phyloP scores from a whole-genome alignment of 1,284 basidiomycete species.

The Tetrapyrgos nigripes region DNA sequence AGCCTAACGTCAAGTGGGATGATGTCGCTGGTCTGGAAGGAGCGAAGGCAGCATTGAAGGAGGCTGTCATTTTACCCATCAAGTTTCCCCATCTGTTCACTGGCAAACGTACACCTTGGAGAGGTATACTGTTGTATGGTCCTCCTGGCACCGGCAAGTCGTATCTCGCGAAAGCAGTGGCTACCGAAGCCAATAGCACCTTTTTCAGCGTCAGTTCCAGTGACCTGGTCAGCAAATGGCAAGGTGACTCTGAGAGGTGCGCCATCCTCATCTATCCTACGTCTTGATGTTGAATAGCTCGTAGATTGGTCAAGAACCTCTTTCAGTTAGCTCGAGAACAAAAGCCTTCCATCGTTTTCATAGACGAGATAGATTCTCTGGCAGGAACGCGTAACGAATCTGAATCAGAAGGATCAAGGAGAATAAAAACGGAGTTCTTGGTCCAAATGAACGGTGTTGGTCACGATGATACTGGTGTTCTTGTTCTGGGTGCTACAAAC shows the following conservation, averaged over 20 bases:
- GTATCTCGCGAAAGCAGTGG: constrained; percentile 97
- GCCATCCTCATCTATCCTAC: constrained; percentile 27
- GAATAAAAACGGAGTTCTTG: constrained; percentile 98
- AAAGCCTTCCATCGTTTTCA: constrained; percentile 98
- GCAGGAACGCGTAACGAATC: constrained; percentile 95
- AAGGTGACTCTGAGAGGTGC: constrained; percentile 96
- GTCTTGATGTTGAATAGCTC: constrained; percentile 5
- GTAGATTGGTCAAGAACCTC: constrained; percentile 92
- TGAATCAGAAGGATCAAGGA: constrained; percentile 93
- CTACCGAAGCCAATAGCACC: constrained; percentile 98
- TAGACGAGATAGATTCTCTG: constrained; percentile 97
- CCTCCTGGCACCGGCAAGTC: constrained; percentile 96
- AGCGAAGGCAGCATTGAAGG: constrained; percentile 96
- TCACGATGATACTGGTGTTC: constrained; percentile 95
- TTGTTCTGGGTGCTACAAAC: constrained; percentile 99
- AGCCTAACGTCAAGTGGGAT: constrained; percentile 97
- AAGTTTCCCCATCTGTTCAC: constrained; percentile 99
- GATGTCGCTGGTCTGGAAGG: constrained; percentile 96
- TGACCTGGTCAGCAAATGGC: constrained; percentile 99
- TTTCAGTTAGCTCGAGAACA: constrained; percentile 97
- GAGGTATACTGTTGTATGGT: constrained; percentile 94
- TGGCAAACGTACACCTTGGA: constrained; percentile 97
- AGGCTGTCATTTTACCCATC: constrained; percentile 98
- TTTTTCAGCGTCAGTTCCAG: constrained; percentile 97
- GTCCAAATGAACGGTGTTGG: constrained; percentile 99